phyloP scores from a whole-genome alignment of 2,329 filamentous ascomycete genomes.

The Mariannaea sp. region DNA sequence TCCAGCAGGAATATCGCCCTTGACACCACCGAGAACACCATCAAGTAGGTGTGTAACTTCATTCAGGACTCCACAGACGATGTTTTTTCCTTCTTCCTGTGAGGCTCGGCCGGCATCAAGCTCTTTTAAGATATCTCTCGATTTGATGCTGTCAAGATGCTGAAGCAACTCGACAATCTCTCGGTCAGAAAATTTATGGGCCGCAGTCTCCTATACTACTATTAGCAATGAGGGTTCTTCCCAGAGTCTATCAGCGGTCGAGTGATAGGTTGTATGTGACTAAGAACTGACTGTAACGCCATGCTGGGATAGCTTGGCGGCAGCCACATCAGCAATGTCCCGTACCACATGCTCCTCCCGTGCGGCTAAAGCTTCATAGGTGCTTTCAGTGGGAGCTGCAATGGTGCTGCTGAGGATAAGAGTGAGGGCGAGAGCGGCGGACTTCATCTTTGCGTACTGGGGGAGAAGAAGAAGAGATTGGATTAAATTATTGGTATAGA shows the following conservation, averaged over 20 bases:
- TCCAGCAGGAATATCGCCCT: neutral
- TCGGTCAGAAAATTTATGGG: neutral
- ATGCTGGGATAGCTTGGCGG: neutral
- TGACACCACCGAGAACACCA: constrained; percentile 3
- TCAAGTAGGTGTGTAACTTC: neutral
- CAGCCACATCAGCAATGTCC: neutral
- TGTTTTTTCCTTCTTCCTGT: neutral
- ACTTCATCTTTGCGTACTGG: constrained; percentile 9
- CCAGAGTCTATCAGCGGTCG: neutral
- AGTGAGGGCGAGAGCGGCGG: constrained; percentile 3
- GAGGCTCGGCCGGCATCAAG: neutral
- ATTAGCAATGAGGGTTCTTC: neutral
- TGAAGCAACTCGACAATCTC: constrained; percentile 1
- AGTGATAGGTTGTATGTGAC: neutral
- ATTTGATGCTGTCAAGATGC: neutral
- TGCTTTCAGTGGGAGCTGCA: constrained; percentile 5
- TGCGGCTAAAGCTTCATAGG: neutral
- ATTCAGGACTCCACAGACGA: constrained; percentile 5
- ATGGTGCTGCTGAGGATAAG: constrained; percentile 8
- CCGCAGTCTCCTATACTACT: neutral
- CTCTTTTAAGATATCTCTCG: neutral
- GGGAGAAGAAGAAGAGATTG: neutral
- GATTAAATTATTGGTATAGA: no score
- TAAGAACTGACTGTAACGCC: neutral
- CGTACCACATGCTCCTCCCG: neutral